Evolutionary conservation across 2,329 filamentous ascomycete species (phyloP).

Genomic region (Rhexocercosporidium sp.): DNA sequence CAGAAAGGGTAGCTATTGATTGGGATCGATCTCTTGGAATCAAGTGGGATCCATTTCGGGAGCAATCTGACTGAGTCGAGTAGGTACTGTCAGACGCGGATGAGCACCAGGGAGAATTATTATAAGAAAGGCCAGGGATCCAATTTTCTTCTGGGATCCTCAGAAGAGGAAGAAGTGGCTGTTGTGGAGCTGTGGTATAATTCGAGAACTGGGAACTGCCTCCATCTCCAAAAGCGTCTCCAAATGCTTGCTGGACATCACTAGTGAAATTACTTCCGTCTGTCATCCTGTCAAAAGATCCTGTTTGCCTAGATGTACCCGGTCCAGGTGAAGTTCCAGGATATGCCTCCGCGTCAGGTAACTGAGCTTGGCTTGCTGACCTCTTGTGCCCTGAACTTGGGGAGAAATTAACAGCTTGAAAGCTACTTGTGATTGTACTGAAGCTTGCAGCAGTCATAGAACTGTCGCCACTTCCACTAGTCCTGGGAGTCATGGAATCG

Average conservation of each 20-base stretch:
- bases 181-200: constrained; percentile 29
- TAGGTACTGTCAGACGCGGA: constrained; percentile 41
- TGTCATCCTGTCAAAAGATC: constrained; percentile 26
- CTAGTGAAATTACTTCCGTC: constrained; percentile 21
- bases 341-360: constrained; percentile 31
- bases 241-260: constrained; percentile 27
- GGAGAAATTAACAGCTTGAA: constrained; percentile 34
- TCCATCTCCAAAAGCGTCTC: constrained; percentile 24
- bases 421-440: constrained; percentile 32
- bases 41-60: constrained; percentile 32
- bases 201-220: constrained; percentile 23
- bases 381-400: constrained; percentile 27
- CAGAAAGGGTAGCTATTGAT: constrained; percentile 34
- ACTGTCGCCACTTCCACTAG: constrained; percentile 31
- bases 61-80: constrained; percentile 40
- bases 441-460: constrained; percentile 33
- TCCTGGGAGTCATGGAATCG: constrained; percentile 34
- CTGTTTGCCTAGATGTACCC: constrained; percentile 21
- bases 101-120: constrained; percentile 41
- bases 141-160: constrained; percentile 39
- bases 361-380: constrained; percentile 29
- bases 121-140: constrained; percentile 37
- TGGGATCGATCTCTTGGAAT: constrained; percentile 33
- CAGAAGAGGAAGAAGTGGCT: constrained; percentile 38
- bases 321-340: constrained; percentile 30